Base-by-base conservation (phyloP, 805 yeast species). In the Priceomyces haplophilus region DNA sequence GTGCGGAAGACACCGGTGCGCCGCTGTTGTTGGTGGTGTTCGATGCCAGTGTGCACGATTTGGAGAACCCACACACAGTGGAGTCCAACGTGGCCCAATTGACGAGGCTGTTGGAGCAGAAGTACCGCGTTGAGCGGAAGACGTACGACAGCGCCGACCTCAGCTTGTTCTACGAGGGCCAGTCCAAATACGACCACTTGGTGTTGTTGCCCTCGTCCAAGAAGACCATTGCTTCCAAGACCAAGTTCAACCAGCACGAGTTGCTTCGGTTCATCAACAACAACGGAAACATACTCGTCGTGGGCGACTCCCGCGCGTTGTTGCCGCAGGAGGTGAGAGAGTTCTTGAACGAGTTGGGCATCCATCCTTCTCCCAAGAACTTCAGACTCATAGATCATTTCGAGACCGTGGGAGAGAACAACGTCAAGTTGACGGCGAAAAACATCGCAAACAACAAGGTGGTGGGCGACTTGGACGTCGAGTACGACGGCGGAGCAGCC, bases 291-390 rank as follows among this genome's bases (percentile, higher is more conserved):
- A 59, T 93, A 7, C 55, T 93, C 13, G 77, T 82, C 11, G 69
- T 88, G 11, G 87, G 85, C 19, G 77, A 83, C 15, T 45, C 48
- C 7, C 32, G 51, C 21, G 42, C 56, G 3, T 55, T 59, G 3
- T 50, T 62, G 39, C 73, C 74, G 4, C 74, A 69, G 13, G 63
- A 58, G 17, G 64, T 85, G 25, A 79, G 88, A 46, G 67, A 76
- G 2, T 83, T 85, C 54, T 75, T 88, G 50, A 79, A 81, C 54
- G 88, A 90, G 59, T 65, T 90, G 50, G 99, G 97, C 24, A 82
- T 93, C 40, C 78, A 72, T 54, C 86, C 97, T 44, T 77, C 93
- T 38, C 95, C 96, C 45, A 85, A 80, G 57, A 83, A 80, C 39
- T 81, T 78, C 59, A 61, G 69, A 41, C 66, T 84, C 34, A 61